phyloP scores from a whole-genome alignment of 1,284 basidiomycete genomes.

The Malassezia furfur region DNA sequence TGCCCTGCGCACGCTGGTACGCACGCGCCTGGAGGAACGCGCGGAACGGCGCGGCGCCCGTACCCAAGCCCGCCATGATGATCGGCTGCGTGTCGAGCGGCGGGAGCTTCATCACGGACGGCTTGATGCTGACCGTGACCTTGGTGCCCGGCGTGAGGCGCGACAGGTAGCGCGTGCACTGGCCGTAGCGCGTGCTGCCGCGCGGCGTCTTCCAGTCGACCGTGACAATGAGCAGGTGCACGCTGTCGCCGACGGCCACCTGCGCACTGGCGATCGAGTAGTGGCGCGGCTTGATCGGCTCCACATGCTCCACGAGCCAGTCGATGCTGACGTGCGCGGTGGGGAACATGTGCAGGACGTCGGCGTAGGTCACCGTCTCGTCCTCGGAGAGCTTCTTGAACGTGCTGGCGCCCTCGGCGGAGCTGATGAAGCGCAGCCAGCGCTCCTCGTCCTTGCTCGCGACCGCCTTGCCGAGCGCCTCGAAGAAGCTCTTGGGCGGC shows the following conservation, averaged over 20 bases:
- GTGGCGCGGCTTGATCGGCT: slow-evolving; percentile 76
- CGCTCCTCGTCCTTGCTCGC: slow-evolving; percentile 64
- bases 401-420: slow-evolving; percentile 77
- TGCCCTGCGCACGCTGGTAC: slow-evolving; percentile 64
- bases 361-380: slow-evolving; percentile 88
- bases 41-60: slow-evolving; percentile 94
- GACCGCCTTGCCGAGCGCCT: slow-evolving; percentile 71
- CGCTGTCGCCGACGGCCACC: slow-evolving; percentile 82
- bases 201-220: slow-evolving; percentile 83
- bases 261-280: slow-evolving; percentile 96
- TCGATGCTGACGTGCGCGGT: slow-evolving; percentile 68
- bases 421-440: slow-evolving; percentile 81
- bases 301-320: slow-evolving; percentile 71
- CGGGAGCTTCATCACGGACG: slow-evolving; percentile 98
- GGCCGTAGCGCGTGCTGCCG: slow-evolving; percentile 73
- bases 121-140: slow-evolving; percentile 95
- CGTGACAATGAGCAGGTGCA: slow-evolving; percentile 88
- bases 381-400: slow-evolving; percentile 93
- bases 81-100: slow-evolving; percentile 74
- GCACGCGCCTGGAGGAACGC: slow-evolving; percentile 94
- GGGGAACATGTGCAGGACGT: slow-evolving; percentile 69
- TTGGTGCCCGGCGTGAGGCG: slow-evolving; percentile 74
- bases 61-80: slow-evolving; percentile 97
- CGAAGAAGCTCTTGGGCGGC: slow-evolving; percentile 91
- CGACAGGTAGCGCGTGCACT: slow-evolving; percentile 90